phyloP scores from a whole-genome alignment of 768 basidiomycete genomes.

The Tylopilus sp. region DNA sequence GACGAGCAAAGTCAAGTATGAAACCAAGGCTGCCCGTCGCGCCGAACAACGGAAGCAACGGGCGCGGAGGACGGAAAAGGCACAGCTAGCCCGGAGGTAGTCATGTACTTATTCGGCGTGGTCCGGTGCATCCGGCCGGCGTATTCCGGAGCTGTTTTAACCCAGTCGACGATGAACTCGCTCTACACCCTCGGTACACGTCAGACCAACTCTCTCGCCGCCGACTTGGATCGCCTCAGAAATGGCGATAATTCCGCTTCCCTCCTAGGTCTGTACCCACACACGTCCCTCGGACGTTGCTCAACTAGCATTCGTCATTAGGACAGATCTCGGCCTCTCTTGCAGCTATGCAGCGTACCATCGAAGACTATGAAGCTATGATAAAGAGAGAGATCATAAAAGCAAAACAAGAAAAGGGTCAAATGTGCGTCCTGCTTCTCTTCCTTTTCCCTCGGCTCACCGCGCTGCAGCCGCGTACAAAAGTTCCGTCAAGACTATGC shows the following conservation, averaged over 20 bases:
- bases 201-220: conserved; percentile 83
- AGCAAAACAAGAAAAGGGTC: conserved; percentile 94
- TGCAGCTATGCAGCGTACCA: conserved; percentile 89
- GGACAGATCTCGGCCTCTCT: conserved; percentile 98
- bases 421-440: conserved; percentile 56
- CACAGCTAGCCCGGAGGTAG: conserved; percentile 53
- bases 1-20: conserved; percentile 1
- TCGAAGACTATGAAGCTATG: conserved; percentile 98
- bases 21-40: conserved; percentile 60
- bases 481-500: conserved; percentile 87
- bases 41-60: conserved; percentile 58
- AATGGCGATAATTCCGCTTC: conserved; percentile 79
- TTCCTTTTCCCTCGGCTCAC: conserved; percentile 2
- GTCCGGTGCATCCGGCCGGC: conserved; percentile 13
- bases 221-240: conserved; percentile 80
- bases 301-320: conserved; percentile 36
- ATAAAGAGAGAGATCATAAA: conserved; percentile 94
- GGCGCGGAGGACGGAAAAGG: conserved; percentile 71
- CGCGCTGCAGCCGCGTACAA: conserved; percentile 70
- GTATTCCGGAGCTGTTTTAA: conserved; percentile 1
- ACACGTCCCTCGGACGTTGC: neutral
- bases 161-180: conserved; percentile 72
- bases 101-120: conserved; percentile 2
- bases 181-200: conserved; percentile 91
- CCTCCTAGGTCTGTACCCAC: conserved; percentile 64